phyloP scores from a whole-genome alignment of 768 basidiomycete species.

The Suillus tomentosus region DNA sequence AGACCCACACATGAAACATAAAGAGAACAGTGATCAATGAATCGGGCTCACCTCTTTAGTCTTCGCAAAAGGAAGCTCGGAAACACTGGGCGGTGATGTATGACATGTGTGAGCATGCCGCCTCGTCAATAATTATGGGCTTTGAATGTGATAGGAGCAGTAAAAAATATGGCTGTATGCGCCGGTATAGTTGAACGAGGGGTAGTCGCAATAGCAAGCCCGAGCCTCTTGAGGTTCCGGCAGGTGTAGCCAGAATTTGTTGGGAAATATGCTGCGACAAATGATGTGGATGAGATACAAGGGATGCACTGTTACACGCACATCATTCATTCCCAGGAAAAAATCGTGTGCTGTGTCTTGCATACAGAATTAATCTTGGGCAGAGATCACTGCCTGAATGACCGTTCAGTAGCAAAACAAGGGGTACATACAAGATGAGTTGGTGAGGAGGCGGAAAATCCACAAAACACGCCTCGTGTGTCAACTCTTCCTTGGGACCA shows the following conservation, averaged over 20 bases:
- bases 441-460: no score
- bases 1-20: neutral
- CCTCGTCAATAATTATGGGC: no score
- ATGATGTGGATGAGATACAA: neutral
- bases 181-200: neutral
- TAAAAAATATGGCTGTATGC: no score
- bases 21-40: neutral
- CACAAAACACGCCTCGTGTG: no score
- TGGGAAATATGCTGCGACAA: neutral
- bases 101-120: no score
- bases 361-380: neutral
- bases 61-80: neutral
- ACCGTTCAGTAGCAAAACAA: neutral
- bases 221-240: neutral
- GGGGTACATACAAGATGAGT: no score
- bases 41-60: neutral
- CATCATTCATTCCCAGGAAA: neutral
- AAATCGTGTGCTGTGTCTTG: neutral
- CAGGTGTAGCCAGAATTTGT: neutral
- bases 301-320: neutral
- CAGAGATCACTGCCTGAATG: neutral
- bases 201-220: neutral
- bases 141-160: neutral
- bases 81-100: neutral
- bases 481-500: no score